These are phyloP conservation scores for Parachaetomium inaequale DNA, from an alignment of 495 filamentous ascomycete species.

Conservation along the genomic window DNA sequence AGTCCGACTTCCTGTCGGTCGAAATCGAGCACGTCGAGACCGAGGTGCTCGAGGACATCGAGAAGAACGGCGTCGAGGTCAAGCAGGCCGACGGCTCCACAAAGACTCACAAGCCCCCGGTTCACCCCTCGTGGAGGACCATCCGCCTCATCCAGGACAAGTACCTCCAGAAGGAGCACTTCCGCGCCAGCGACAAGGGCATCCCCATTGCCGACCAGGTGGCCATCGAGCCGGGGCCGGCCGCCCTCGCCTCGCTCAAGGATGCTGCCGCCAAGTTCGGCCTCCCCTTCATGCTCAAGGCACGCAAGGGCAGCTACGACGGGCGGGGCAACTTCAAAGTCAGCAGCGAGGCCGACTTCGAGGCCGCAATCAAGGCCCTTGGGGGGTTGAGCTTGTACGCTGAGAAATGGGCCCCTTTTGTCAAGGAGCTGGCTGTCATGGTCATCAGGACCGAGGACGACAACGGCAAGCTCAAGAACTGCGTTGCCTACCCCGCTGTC, in stretches of 20 bases:
- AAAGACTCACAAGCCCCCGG: slow-evolving; percentile 44
- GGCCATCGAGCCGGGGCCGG: slow-evolving; percentile 50
- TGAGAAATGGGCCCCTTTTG: slow-evolving; percentile 85
- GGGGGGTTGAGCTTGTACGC: slow-evolving; percentile 75
- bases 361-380: slow-evolving; percentile 63
- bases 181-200: slow-evolving; percentile 51
- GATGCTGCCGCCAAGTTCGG: slow-evolving; percentile 63
- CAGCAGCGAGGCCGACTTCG: slow-evolving; percentile 61
- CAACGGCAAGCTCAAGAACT: slow-evolving; percentile 43
- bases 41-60: slow-evolving; percentile 80
- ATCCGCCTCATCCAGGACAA: slow-evolving; percentile 95
- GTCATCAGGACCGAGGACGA: slow-evolving; percentile 85
- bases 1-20: slow-evolving; percentile 84
- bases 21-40: slow-evolving; percentile 98
- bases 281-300: slow-evolving; percentile 93
- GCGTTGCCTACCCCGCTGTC: slow-evolving; percentile 79
- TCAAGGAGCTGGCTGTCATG: slow-evolving; percentile 89
- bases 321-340: slow-evolving; percentile 88
- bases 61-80: slow-evolving; percentile 53
- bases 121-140: slow-evolving; percentile 89
- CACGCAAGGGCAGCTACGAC: slow-evolving; percentile 89
- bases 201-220: slow-evolving; percentile 71
- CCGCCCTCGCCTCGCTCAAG: slow-evolving; percentile 56
- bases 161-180: slow-evolving; percentile 82
- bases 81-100: slow-evolving; percentile 38